phyloP scores from a whole-genome alignment of 106 monocot species.

The Hemerocallis citrina region DNA sequence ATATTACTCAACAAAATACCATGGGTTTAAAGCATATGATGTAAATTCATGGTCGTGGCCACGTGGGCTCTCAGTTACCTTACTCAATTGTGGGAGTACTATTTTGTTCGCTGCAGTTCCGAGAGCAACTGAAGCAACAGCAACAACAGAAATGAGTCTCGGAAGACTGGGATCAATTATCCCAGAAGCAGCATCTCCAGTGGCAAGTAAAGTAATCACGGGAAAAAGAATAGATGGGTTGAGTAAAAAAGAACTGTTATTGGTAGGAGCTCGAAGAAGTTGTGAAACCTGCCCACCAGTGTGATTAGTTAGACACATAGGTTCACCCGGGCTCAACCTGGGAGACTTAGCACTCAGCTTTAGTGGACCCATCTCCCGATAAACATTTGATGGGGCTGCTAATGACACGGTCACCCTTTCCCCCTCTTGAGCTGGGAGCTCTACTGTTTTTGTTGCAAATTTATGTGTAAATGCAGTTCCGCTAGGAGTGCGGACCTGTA shows the following conservation, averaged over 20 bases:
- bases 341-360: constrained; percentile 52
- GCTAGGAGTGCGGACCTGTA: constrained; percentile 69
- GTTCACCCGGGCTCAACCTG: constrained; percentile 55
- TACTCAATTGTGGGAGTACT: constrained; percentile 67
- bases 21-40: background rate
- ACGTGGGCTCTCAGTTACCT: constrained; percentile 33
- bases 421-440: constrained; percentile 97
- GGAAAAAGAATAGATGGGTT: constrained; percentile 59
- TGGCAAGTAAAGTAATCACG: constrained; percentile 67
- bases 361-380: constrained; percentile 58
- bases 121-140: constrained; percentile 51
- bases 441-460: constrained; percentile 75
- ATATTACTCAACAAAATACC: background rate
- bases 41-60: background rate
- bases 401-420: constrained; percentile 83
- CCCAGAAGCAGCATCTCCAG: constrained; percentile 70
- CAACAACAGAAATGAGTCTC: constrained; percentile 50
- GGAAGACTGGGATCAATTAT: constrained; percentile 73
- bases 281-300: constrained; percentile 54
- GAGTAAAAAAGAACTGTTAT: constrained; percentile 37
- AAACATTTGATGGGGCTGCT: constrained; percentile 59
- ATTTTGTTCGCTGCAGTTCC: constrained; percentile 53
- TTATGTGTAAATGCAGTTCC: constrained; percentile 77
- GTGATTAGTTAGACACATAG: constrained; percentile 90
- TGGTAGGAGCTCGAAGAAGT: constrained; percentile 59